These are phyloP conservation scores for Trifolium subterraneum DNA, from an alignment of 306 rosid genomes.

Conservation along the genomic window DNA sequence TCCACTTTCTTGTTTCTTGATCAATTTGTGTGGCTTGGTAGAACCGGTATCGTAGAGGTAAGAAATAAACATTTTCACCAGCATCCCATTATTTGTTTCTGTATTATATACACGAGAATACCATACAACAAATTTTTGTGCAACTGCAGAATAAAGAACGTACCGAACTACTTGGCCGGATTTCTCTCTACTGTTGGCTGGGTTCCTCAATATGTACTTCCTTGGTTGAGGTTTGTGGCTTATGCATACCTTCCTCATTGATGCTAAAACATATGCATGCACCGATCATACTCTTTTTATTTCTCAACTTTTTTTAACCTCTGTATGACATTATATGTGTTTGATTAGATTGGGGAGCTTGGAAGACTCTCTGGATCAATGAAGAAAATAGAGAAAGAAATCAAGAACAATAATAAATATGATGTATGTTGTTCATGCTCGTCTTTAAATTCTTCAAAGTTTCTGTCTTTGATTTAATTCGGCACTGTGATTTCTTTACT, in stretches of 20 bases:
- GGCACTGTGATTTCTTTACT: background rate
- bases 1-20: constrained; percentile 94
- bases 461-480: background rate
- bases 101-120: background rate
- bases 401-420: constrained; percentile 65
- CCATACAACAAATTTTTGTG: constrained; percentile 32
- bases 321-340: constrained; percentile 29
- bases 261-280: background rate
- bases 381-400: constrained; percentile 90
- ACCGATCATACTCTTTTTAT: background rate
- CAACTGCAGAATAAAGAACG: constrained; percentile 79
- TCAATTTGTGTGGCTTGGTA: constrained; percentile 96
- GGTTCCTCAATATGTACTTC: constrained; percentile 80
- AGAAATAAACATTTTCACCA: constrained; percentile 9
- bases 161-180: constrained; percentile 74
- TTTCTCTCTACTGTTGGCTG: constrained; percentile 93
- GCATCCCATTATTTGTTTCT: constrained; percentile 31
- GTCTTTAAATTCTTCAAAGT: constrained; percentile 13
- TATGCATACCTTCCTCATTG: constrained; percentile 31
- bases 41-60: constrained; percentile 82
- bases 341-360: constrained; percentile 82
- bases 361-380: constrained; percentile 86
- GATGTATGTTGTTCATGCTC: constrained; percentile 58
- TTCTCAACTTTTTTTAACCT: constrained; percentile 18
- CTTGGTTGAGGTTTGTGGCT: constrained; percentile 79